These are phyloP conservation scores for Hymenoscyphus scutula DNA, from an alignment of 2,329 filamentous ascomycete genomes.

Conservation along the genomic window DNA sequence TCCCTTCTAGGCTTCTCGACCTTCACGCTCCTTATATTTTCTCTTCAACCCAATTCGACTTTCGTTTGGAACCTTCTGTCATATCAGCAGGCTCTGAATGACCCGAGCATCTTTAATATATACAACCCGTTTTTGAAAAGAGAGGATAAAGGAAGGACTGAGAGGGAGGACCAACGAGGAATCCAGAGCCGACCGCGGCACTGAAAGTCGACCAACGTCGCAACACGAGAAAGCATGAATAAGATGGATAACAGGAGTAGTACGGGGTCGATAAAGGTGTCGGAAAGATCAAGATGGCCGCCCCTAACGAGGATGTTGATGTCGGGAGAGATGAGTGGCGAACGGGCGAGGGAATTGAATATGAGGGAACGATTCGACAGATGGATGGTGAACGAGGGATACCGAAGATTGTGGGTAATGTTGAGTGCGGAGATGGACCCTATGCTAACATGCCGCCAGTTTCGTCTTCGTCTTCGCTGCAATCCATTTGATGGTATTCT, in stretches of 20 bases:
- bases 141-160: conserved; percentile 10
- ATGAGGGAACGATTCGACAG: conserved; percentile 71
- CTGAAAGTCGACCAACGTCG: conserved; percentile 30
- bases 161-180: conserved; percentile 14
- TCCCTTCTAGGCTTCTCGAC: conserved; percentile 30
- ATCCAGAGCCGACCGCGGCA: conserved; percentile 19
- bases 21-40: conserved; percentile 28
- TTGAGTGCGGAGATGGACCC: conserved; percentile 11
- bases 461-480: conserved; percentile 75
- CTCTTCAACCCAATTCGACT: conserved; percentile 20
- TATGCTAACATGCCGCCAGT: conserved; percentile 44
- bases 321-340: conserved; percentile 77
- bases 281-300: conserved; percentile 78
- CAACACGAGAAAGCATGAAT: conserved; percentile 13
- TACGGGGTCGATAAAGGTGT: conserved; percentile 44
- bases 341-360: conserved; percentile 66
- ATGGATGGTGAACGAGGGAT: conserved; percentile 90
- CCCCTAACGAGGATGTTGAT: conserved; percentile 79
- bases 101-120: conserved; percentile 29
- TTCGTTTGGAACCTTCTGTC: conserved; percentile 32
- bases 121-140: conserved; percentile 18
- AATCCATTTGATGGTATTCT: conserved; percentile 73
- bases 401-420: conserved; percentile 67
- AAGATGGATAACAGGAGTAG: conserved; percentile 32
- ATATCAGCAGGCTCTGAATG: conserved; percentile 39